Conservation (phyloP, 1,284 basidiomycete genomes). For the Trametes pubescens region DNA sequence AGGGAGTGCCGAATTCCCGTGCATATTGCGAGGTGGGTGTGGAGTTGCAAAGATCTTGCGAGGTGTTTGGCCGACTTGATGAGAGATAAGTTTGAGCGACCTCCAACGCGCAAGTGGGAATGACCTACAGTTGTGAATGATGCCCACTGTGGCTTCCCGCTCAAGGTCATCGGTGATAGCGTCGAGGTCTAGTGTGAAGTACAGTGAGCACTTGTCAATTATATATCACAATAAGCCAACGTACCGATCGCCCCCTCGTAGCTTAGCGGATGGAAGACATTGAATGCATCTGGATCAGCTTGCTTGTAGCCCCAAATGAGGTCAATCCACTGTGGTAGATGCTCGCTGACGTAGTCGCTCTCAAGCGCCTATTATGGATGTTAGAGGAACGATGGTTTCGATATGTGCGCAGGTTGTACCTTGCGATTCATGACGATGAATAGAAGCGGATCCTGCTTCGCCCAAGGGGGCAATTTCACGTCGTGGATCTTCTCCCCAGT, state of each 20-base stretch:
- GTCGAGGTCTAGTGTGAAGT: constrained; percentile 72
- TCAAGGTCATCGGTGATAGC: constrained; percentile 87
- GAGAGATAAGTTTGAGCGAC: not conserved
- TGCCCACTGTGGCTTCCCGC: constrained; percentile 91
- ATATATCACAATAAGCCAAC: constrained; percentile 18
- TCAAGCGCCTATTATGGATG: constrained; percentile 78
- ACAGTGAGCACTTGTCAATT: not conserved
- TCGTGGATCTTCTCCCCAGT: constrained; percentile 87
- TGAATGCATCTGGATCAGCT: constrained; percentile 79
- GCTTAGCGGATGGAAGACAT: constrained; percentile 94
- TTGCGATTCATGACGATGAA: constrained; percentile 87
- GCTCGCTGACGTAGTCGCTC: constrained; percentile 87
- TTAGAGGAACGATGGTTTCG: not conserved
- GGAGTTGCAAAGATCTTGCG: constrained; percentile 86
- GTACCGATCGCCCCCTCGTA: constrained; percentile 91
- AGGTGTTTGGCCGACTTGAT: constrained; percentile 87
- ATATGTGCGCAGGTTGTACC: constrained; percentile 45
- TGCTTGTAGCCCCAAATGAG: constrained; percentile 91
- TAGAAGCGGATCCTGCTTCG: constrained; percentile 82
- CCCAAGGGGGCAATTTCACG: constrained; percentile 93
- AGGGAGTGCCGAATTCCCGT: constrained; percentile 75
- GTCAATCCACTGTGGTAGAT: constrained; percentile 93
- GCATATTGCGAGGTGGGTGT: constrained; percentile 80
- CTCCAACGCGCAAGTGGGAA: constrained; percentile 15
- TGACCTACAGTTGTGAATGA: constrained; percentile 90